Base-by-base conservation (phyloP, 192 early-diverging fungal species). In the Coemansia sp. region DNA sequence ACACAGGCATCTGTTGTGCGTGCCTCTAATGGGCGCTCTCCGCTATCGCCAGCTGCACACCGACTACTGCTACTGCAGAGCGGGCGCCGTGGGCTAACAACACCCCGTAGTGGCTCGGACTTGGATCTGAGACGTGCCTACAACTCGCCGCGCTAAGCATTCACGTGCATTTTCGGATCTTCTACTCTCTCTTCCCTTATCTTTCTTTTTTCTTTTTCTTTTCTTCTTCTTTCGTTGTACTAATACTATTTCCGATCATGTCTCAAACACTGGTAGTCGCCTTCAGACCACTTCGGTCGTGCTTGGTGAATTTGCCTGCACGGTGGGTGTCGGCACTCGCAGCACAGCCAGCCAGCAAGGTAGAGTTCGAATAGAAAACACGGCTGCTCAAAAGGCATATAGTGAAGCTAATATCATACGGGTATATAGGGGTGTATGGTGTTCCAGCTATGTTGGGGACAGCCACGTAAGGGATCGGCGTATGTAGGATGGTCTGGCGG, bases 301-400 rank as follows among this genome's bases (percentile, higher is more conserved):
- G 91, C 75, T 85, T 92, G 55, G 89, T 93, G 55, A 92, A 92
- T 72, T 69, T 95, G 34, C 94, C 94, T 3, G 63, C 82, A 10
- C 82, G 86, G 18, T 95, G 94, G 94, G 85, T 84, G 16, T 79
- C 88, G 46, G 90, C 91, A 6, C 79, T 95, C 38, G 85, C 89
- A 63, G 88, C 90, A 13, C 86, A 88, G 38, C 33, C 69, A 1
- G 47, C 58, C 60, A 85, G 83, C 83, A 90, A 90, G 84, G 90
- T 91, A 85, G 13, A 64, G n/a, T 20, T 68, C 38, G 18, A 20
- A 41, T 53, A 11, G 20, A 3, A 43, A 34, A 58, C 20, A 55
- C 13, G 52, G 29, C 3, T 29, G 24, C 52, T 53, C n/a, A 8
- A 20, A 49, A 38, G 7, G 8, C 18, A 20, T 16, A 8, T 18